Evolutionary conservation across 371 early-diverging fungal species (phyloP).

Genomic region (Mucor racemosus): DNA sequence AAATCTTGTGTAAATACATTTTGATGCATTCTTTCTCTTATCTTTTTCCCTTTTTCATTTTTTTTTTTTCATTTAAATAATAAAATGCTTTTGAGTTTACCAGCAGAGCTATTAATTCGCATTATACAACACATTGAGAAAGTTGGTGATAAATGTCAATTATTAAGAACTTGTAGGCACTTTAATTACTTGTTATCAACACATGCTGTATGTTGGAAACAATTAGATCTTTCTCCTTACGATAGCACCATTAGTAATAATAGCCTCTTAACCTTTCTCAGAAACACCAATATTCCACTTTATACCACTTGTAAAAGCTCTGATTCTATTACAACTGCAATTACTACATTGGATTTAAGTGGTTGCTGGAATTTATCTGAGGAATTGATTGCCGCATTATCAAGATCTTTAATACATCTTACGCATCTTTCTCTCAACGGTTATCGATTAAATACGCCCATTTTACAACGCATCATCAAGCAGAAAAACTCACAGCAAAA

Average conservation of each 20-base stretch:
- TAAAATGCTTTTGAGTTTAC: conserved; percentile 22
- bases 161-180: conserved; percentile 29
- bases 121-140: conserved; percentile 18
- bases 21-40: neutral
- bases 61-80: neutral
- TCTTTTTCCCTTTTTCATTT: neutral
- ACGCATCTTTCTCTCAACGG: conserved; percentile 29
- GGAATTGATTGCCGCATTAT: conserved; percentile 31
- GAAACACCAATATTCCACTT: conserved; percentile 25
- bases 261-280: conserved; percentile 31
- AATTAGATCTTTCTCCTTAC: conserved; percentile 40
- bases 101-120: conserved; percentile 30
- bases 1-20: neutral
- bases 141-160: conserved; percentile 39
- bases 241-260: conserved; percentile 24
- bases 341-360: conserved; percentile 32
- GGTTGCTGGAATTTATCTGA: conserved; percentile 41
- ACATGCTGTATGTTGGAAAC: conserved; percentile 40
- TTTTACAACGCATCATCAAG: neutral
- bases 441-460: conserved; percentile 21
- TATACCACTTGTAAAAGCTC: neutral
- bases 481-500: neutral
- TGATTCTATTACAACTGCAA: neutral
- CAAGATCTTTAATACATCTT: conserved; percentile 29
- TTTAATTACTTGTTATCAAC: conserved; percentile 25